phyloP scores from a whole-genome alignment of 345 rosid genomes.

The Euphorbia pulcherrima region DNA sequence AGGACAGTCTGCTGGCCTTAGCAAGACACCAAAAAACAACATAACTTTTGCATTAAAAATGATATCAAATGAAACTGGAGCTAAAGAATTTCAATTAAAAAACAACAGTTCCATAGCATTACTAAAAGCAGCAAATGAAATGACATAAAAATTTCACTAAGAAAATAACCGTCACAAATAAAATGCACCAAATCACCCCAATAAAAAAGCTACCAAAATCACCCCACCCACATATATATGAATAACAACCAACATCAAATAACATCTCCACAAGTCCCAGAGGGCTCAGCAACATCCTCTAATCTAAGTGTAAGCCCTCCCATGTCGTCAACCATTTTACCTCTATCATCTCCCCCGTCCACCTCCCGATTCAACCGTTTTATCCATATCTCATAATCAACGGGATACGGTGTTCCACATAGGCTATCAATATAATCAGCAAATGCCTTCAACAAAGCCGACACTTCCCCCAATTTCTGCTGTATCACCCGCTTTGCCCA shows the following conservation, averaged over 20 bases:
- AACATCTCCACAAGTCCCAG: constrained; percentile 30
- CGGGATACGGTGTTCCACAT: constrained; percentile 64
- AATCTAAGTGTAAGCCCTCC: constrained; percentile 23
- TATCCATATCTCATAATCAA: constrained; percentile 58
- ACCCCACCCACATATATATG: neutral
- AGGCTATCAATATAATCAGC: constrained; percentile 69
- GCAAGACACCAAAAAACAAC: no score
- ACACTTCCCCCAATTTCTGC: constrained; percentile 51
- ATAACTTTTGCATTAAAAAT: no score
- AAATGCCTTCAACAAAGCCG: constrained; percentile 59
- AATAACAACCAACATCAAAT: constrained; percentile 9
- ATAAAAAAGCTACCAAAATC: no score
- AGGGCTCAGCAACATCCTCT: constrained; percentile 36
- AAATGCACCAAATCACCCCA: no score
- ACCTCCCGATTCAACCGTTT: constrained; percentile 45
- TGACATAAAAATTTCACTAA: no score
- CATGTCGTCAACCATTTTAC: constrained; percentile 49
- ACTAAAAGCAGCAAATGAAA: no score
- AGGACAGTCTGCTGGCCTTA: no score
- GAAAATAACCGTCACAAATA: no score
- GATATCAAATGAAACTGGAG: no score
- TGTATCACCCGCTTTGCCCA: constrained; percentile 56
- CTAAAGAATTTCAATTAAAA: no score
- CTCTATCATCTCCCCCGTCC: constrained; percentile 43
- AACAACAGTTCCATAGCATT: no score